These are phyloP conservation scores for Elaeagnus macrophylla DNA, from an alignment of 306 rosid genomes.

Conservation along the genomic window DNA sequence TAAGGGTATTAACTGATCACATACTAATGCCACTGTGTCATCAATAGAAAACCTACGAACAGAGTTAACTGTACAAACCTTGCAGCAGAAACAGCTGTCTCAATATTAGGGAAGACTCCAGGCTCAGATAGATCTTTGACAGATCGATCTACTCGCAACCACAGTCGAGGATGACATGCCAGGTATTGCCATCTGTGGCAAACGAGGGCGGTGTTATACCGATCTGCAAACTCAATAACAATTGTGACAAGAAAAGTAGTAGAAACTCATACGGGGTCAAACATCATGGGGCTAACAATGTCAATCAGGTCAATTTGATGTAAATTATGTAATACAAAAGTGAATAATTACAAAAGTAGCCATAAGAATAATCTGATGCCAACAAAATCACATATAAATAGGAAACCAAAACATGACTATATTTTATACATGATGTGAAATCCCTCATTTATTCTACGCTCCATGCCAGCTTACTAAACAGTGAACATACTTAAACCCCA, in stretches of 20 bases:
- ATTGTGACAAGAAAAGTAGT: slow-evolving; percentile 37
- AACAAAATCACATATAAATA: not conserved
- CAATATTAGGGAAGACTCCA: slow-evolving; percentile 51
- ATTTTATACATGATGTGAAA: too few species aligned
- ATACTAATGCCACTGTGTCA: slow-evolving; percentile 1
- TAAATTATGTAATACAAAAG: not conserved
- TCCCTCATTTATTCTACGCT: too few species aligned
- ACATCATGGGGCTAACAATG: slow-evolving; percentile 1
- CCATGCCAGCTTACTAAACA: too few species aligned
- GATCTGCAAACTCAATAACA: slow-evolving; percentile 98
- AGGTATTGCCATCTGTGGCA: slow-evolving; percentile 97
- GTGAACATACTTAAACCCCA: too few species aligned
- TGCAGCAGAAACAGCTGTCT: slow-evolving; percentile 80
- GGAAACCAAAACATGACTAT: too few species aligned
- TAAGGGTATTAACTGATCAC: slow-evolving; percentile 11
- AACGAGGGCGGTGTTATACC: slow-evolving; percentile 99
- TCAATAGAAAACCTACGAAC: not conserved
- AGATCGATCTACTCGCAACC: slow-evolving; percentile 90
- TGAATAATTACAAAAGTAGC: not conserved
- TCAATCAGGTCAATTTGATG: slow-evolving; percentile 1
- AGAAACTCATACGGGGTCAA: slow-evolving; percentile 12
- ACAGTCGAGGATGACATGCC: slow-evolving; percentile 91
- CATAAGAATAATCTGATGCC: too few species aligned
- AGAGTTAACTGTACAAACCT: slow-evolving; percentile 38
- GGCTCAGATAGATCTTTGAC: slow-evolving; percentile 57